phyloP scores from a whole-genome alignment of 1,284 basidiomycete genomes.

The Retiboletus fuscus region DNA sequence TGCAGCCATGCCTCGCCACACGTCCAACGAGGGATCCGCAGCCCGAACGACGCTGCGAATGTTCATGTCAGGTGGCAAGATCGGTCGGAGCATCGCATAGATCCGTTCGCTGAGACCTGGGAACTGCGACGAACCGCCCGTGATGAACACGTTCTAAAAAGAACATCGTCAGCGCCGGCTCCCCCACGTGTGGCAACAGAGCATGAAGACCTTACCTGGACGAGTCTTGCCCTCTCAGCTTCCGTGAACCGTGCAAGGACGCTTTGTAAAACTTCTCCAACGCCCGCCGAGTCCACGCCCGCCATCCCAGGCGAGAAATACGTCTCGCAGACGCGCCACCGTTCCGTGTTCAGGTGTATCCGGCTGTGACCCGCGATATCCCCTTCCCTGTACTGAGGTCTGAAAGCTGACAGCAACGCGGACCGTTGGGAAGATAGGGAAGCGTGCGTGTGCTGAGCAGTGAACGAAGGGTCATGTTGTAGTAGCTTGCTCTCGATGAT shows the following conservation, averaged over 20 bases:
- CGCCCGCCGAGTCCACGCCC: conserved; percentile 93
- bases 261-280: conserved; percentile 91
- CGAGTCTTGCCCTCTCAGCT: conserved; percentile 72
- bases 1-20: conserved; percentile 93
- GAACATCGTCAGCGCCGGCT: background rate
- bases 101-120: conserved; percentile 80
- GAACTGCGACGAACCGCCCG: conserved; percentile 84
- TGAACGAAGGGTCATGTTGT: conserved; percentile 87
- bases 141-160: conserved; percentile 88
- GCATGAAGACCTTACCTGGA: conserved; percentile 54
- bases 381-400: conserved; percentile 75
- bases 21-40: conserved; percentile 78
- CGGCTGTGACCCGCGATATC: conserved; percentile 80
- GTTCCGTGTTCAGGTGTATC: conserved; percentile 93
- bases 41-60: conserved; percentile 72
- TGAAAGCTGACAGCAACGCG: conserved; percentile 87
- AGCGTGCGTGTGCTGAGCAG: conserved; percentile 83
- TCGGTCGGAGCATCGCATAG: conserved; percentile 77
- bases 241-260: conserved; percentile 86
- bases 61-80: conserved; percentile 83
- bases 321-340: conserved; percentile 92
- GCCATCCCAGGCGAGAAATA: conserved; percentile 95
- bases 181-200: background rate
- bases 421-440: conserved; percentile 82
- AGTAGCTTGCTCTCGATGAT: conserved; percentile 87